A percentile compares a stretch with the other conserved stretches of the same genome.
Evolutionary conservation across 1,284 basidiomycete species (phyloP).

Genomic region (Fomitiporia mediterranea): DNA sequence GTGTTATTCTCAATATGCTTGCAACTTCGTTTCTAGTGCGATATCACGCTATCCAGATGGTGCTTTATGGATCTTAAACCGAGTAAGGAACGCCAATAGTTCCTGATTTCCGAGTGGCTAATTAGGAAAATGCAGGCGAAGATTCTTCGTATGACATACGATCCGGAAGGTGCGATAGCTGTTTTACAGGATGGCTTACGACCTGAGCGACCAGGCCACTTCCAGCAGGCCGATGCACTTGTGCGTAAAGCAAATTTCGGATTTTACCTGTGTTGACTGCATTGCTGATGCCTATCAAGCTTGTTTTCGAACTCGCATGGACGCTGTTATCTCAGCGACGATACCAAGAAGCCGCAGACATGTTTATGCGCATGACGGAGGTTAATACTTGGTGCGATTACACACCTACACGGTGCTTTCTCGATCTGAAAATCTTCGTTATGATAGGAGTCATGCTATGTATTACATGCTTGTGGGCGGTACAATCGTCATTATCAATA

Average conservation of each 20-base stretch:
- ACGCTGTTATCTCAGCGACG: slow-evolving; percentile 58
- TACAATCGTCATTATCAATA: slow-evolving; percentile 23
- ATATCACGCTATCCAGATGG: slow-evolving; percentile 60
- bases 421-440: too few species aligned
- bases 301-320: slow-evolving; percentile 77
- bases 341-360: slow-evolving; percentile 62
- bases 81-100: slow-evolving; percentile 36
- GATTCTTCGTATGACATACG: slow-evolving; percentile 63
- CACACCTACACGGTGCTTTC: too few species aligned
- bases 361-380: slow-evolving; percentile 58
- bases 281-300: slow-evolving; percentile 33
- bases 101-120: not conserved
- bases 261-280: not conserved
- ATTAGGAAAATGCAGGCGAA: slow-evolving; percentile 51
- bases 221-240: slow-evolving; percentile 67
- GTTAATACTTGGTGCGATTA: slow-evolving; percentile 60
- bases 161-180: slow-evolving; percentile 57
- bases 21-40: slow-evolving; percentile 26
- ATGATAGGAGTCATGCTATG: slow-evolving; percentile 65
- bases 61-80: slow-evolving; percentile 70
- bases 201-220: slow-evolving; percentile 45
- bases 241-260: slow-evolving; percentile 33
- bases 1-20: slow-evolving; percentile 1
- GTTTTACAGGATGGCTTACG: slow-evolving; percentile 57
- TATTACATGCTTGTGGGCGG: slow-evolving; percentile 73